Conservation (phyloP, 371 early-diverging fungal genomes). For the Batrachochytrium dendrobatidis region DNA sequence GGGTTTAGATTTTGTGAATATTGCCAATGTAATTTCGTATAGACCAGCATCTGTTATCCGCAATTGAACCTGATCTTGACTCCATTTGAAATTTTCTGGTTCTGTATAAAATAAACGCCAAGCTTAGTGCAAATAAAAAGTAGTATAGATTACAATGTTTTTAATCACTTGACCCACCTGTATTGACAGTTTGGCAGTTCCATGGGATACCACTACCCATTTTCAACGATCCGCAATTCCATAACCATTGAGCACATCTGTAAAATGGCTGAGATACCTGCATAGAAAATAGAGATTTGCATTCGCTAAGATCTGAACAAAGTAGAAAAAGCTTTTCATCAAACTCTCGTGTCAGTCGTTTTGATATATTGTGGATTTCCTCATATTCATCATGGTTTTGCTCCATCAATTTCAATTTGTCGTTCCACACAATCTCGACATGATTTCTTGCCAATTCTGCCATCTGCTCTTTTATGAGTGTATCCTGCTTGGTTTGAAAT, state of each 20-base stretch:
- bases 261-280: conserved; percentile 26
- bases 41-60: conserved; percentile 32
- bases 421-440: background rate
- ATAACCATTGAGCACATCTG: conserved; percentile 36
- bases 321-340: conserved; percentile 42
- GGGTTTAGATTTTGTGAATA: conserved; percentile 34
- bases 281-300: conserved; percentile 20
- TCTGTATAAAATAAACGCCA: conserved; percentile 17
- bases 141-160: too few relatives aligned
- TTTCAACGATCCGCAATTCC: conserved; percentile 28
- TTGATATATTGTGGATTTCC: background rate
- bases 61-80: conserved; percentile 16
- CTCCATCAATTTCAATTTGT: background rate
- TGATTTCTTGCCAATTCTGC: background rate
- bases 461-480: background rate
- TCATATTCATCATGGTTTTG: background rate
- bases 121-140: too few relatives aligned
- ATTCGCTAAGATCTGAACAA: conserved; percentile 29
- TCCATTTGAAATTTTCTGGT: conserved; percentile 36
- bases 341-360: conserved; percentile 25
- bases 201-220: conserved; percentile 33
- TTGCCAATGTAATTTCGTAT: conserved; percentile 38
- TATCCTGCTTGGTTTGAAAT: background rate
- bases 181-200: conserved; percentile 36
- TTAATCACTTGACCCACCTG: too few relatives aligned